Conservation (phyloP, 1,284 basidiomycete species). For the Austropuccinia psidii region DNA sequence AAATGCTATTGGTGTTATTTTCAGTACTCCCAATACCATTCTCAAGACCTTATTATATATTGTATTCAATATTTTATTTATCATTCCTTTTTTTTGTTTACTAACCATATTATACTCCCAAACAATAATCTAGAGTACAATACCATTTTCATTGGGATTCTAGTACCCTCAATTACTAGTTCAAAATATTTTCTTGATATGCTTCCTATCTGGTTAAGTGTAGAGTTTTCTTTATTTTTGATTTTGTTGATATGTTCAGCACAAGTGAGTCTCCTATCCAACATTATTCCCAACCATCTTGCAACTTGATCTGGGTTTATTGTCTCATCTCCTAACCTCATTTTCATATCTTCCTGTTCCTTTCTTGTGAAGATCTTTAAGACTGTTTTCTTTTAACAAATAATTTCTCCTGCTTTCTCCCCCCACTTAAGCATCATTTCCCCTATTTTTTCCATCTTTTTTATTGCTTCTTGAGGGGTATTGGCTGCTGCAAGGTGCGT, state of each 20-base stretch:
- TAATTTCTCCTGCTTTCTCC: neutral
- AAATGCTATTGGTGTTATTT: neutral
- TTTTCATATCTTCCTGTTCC: neutral
- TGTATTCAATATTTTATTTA: neutral
- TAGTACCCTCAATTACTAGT: neutral
- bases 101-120: conserved; percentile 20
- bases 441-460: neutral
- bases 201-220: neutral
- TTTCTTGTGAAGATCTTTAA: neutral
- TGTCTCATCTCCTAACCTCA: neutral
- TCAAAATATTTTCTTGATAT: neutral
- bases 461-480: neutral
- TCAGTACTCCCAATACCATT: neutral
- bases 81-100: neutral
- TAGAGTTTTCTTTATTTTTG: neutral
- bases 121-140: neutral
- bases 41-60: neutral
- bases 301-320: neutral
- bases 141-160: neutral
- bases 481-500: neutral
- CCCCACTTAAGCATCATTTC: neutral
- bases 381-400: neutral
- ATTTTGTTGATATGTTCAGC: neutral
- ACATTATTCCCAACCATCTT: too few species aligned
- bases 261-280: neutral